phyloP scores from a whole-genome alignment of 352 stramenopile genomes.

The Globisporangium mamillatum region DNA sequence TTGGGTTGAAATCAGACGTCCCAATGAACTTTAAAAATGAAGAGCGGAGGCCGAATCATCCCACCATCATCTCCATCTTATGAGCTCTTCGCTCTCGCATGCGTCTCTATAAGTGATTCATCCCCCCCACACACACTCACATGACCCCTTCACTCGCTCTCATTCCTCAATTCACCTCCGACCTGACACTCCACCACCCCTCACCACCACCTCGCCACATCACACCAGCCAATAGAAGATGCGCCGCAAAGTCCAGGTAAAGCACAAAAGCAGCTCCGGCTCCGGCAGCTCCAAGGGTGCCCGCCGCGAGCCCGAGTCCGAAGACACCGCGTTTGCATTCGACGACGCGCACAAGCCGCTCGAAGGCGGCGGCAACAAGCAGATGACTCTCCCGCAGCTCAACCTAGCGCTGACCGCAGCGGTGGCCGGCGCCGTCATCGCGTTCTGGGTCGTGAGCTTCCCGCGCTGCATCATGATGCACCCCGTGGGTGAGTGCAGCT shows the following conservation, averaged over 20 bases:
- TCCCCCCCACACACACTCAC: background rate
- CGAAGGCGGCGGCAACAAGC: background rate
- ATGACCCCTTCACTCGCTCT: background rate
- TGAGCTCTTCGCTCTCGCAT: background rate
- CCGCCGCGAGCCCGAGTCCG: background rate
- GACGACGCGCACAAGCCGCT: background rate
- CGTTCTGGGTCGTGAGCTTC: constrained; percentile 20
- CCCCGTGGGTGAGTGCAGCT: constrained; percentile 14
- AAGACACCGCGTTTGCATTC: background rate
- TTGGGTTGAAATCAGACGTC: background rate
- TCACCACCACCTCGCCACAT: background rate
- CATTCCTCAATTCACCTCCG: constrained; percentile 3
- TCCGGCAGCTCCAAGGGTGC: background rate
- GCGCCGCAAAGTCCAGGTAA: background rate
- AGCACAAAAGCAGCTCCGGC: background rate
- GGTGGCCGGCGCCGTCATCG: constrained; percentile 9
- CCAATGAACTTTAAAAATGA: background rate
- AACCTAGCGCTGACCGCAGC: background rate
- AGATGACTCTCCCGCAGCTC: constrained; percentile 11
- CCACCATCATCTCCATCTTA: background rate
- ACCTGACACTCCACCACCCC: background rate
- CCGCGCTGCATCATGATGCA: constrained; percentile 18
- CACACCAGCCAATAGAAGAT: background rate
- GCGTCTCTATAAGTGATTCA: background rate
- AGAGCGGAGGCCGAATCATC: background rate